These are phyloP conservation scores for Skeletonema grethae DNA, from an alignment of 108 stramenopile genomes.

Conservation along the genomic window DNA sequence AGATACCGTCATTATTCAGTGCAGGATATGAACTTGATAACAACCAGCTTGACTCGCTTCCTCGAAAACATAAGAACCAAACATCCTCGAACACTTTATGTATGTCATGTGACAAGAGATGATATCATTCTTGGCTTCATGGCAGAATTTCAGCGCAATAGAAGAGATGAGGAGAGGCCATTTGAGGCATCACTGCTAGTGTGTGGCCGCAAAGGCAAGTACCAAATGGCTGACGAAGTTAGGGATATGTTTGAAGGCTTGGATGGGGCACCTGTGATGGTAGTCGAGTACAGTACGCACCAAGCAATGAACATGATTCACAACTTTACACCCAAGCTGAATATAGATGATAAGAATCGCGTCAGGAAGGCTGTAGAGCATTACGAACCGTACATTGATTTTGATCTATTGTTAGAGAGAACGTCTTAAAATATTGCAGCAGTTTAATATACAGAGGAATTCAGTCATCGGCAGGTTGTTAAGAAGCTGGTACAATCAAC, in stretches of 20 bases:
- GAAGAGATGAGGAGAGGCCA: conserved; percentile 41
- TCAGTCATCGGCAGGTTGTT: no score
- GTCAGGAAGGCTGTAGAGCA: conserved; percentile 87
- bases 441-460: no score
- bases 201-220: conserved; percentile 78
- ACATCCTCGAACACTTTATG: conserved; percentile 82
- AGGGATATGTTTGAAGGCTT: conserved; percentile 72
- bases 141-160: conserved; percentile 75
- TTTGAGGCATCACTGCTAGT: conserved; percentile 85
- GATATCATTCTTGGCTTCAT: conserved; percentile 94
- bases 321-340: conserved; percentile 89
- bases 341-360: conserved; percentile 83
- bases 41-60: conserved; percentile 86
- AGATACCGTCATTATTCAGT: conserved; percentile 85
- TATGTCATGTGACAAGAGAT: conserved; percentile 91
- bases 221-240: conserved; percentile 63
- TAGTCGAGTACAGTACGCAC: conserved; percentile 64
- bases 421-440: conserved; percentile 13
- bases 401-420: conserved; percentile 70
- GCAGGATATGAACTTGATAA: conserved; percentile 86
- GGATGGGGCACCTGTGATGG: conserved; percentile 79
- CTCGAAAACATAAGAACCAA: conserved; percentile 85
- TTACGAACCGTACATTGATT: conserved; percentile 92
- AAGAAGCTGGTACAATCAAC: no score
- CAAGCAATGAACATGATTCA: conserved; percentile 80